phyloP scores from a whole-genome alignment of 1,284 basidiomycete genomes.

The Ceratobasidium sp. region DNA sequence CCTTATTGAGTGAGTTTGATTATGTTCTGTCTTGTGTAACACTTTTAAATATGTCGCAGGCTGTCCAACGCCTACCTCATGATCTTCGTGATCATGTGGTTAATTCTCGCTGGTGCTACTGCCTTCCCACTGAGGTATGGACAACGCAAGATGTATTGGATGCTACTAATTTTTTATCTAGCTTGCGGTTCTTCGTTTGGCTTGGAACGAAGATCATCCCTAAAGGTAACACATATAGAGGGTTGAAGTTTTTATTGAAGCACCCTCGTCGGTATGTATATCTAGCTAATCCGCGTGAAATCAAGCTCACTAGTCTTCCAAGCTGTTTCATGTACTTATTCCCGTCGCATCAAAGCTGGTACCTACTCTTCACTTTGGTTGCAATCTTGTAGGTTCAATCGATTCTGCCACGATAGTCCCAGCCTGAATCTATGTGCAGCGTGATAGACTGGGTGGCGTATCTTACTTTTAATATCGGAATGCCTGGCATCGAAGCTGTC shows the following conservation, averaged over 20 bases:
- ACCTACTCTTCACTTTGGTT: conserved; percentile 77
- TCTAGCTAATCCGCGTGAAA: too few species aligned
- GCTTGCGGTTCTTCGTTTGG: conserved; percentile 68
- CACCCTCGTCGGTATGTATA: too few species aligned
- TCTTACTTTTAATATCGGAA: conserved; percentile 89
- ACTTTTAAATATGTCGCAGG: not conserved
- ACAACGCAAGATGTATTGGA: not conserved
- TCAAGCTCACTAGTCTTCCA: too few species aligned
- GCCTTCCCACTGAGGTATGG: conserved; percentile 64
- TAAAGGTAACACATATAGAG: not conserved
- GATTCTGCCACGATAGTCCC: too few species aligned
- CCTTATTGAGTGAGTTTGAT: conserved; percentile 59
- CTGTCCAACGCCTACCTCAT: conserved; percentile 87
- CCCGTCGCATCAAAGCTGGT: conserved; percentile 96
- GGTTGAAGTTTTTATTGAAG: conserved; percentile 84
- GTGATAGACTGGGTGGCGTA: conserved; percentile 92
- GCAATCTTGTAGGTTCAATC: too few species aligned
- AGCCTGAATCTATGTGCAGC: too few species aligned
- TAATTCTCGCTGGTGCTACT: conserved; percentile 93
- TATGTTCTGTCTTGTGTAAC: not conserved
- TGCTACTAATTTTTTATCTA: conserved; percentile 16
- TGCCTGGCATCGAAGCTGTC: conserved; percentile 75
- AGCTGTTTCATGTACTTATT: conserved; percentile 97
- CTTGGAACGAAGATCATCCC: conserved; percentile 67
- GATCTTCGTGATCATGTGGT: conserved; percentile 73